Evolutionary conservation across 495 filamentous ascomycete genomes (phyloP), one percentile per base, ranked within the genome.

Genomic region (Geopyxis carbonaria): DNA sequence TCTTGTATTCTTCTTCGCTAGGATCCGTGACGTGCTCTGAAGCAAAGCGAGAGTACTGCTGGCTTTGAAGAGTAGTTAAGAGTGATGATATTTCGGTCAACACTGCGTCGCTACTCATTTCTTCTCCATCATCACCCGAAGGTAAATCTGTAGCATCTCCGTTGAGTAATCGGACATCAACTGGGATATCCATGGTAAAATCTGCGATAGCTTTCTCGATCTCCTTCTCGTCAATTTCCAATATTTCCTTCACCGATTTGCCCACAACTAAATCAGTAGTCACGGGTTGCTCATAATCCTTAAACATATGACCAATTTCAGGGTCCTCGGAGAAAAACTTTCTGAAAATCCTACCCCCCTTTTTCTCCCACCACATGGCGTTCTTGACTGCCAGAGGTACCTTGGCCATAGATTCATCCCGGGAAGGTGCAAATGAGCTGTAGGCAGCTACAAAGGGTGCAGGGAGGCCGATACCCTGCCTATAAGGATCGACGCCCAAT

Each of bases 341-440:
- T 11, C 65, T 48, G 46, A 73, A 68, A 9, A 66, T 60, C 37
- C 61, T 61, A 30, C 67, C 58, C 3, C 78, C 77, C 22, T 68
- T 50, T 47, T 66, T 66, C 15, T 64, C 63, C 78, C 78, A 83
- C 78, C 78, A 83, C 2, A 81, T 55, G 30, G 64, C 49, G 35
- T 72, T 69, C 42, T 73, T 77, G 10, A 64, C 59, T 42, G 73
- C 69, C 13, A 58, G 59, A 16, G 77, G 66, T 3, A 80, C 54
- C 22, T 78, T 59, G 1, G 78, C 64, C 3, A 61, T 61, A 4
- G 70, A 62, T 47, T 78, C 73, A 43, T 83, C 78, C 31, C 63
- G 63, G n/a, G 65, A 66, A 2, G 78, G 78, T 5, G 75, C 77
- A 60, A 81, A 82, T 39, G 74, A 77, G 3, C 76, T 78, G 45